Conservation (phyloP, 148 eudicot genomes). For the Rheum nobile region DNA sequence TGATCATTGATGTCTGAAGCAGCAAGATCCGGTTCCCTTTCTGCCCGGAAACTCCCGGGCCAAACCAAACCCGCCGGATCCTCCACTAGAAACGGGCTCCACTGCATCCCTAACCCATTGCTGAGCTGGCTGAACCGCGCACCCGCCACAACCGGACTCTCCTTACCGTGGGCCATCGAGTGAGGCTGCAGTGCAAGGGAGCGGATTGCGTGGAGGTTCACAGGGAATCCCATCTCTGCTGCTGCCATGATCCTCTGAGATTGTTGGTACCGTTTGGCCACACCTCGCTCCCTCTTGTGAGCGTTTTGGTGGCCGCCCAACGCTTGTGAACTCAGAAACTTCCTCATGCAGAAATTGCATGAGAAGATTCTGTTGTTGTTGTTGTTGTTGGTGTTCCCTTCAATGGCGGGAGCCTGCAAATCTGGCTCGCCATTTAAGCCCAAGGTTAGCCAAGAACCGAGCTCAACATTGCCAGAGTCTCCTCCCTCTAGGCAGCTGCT, state of each 20-base stretch:
- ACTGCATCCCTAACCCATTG: background rate
- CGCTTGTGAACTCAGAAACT: constrained; percentile 4
- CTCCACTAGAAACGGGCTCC: background rate
- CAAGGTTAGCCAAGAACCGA: background rate
- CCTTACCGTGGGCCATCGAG: background rate
- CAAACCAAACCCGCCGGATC: constrained; percentile 1
- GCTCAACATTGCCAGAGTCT: background rate
- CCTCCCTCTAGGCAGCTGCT: background rate
- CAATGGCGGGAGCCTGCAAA: background rate
- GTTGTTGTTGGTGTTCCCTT: constrained; percentile 1
- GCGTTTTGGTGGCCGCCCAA: constrained; percentile 10
- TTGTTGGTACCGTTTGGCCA: constrained; percentile 6
- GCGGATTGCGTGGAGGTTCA: background rate
- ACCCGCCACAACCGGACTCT: background rate
- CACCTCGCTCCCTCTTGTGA: constrained; percentile 4
- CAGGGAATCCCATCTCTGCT: constrained; percentile 5
- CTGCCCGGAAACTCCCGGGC: constrained; percentile 8
- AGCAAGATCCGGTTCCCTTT: background rate
- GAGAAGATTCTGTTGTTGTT: constrained; percentile 4
- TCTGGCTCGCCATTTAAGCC: background rate
- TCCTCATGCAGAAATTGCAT: constrained; percentile 7
- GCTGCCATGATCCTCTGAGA: constrained; percentile 11
- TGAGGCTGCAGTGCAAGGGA: constrained; percentile 1
- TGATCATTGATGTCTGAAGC: background rate
- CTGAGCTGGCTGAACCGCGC: background rate